phyloP scores from a whole-genome alignment of 306 rosid species.

The Purshia tridentata region DNA sequence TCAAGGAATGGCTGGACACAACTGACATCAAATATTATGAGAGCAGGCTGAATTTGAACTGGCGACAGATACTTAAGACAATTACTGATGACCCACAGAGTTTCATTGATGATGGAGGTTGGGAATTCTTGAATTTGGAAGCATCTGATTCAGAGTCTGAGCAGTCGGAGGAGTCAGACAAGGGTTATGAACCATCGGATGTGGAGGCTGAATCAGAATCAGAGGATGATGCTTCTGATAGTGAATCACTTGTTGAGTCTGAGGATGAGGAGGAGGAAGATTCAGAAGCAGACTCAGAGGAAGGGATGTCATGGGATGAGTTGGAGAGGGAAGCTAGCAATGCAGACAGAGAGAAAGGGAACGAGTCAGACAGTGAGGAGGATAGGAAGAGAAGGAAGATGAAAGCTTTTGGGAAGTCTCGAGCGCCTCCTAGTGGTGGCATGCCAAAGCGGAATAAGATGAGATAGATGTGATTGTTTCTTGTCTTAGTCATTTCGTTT shows the following conservation, averaged over 20 bases:
- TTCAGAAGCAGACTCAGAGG: constrained; percentile 46
- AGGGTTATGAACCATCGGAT: constrained; percentile 89
- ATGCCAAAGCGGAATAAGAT: constrained; percentile 63
- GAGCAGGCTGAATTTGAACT: constrained; percentile 90
- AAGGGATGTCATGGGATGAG: constrained; percentile 91
- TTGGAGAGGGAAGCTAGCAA: constrained; percentile 96
- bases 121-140: constrained; percentile 96
- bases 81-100: constrained; percentile 92
- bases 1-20: constrained; percentile 94
- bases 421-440: constrained; percentile 48
- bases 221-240: constrained; percentile 74
- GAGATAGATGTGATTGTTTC: constrained; percentile 40
- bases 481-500: background rate
- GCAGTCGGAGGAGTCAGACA: constrained; percentile 74
- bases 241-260: constrained; percentile 87
- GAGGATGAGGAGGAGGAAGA: constrained; percentile 66
- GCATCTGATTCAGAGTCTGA: constrained; percentile 92
- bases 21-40: constrained; percentile 93
- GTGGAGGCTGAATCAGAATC: constrained; percentile 82
- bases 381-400: constrained; percentile 85
- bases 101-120: constrained; percentile 91
- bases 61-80: constrained; percentile 94
- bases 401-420: constrained; percentile 79
- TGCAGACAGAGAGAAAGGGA: constrained; percentile 89
- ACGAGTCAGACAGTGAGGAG: constrained; percentile 89